A percentile compares a stretch with the other conserved stretches of the same genome.
Evolutionary conservation across 306 rosid genomes (phyloP).

Genomic region (Quillaja saponaria): DNA sequence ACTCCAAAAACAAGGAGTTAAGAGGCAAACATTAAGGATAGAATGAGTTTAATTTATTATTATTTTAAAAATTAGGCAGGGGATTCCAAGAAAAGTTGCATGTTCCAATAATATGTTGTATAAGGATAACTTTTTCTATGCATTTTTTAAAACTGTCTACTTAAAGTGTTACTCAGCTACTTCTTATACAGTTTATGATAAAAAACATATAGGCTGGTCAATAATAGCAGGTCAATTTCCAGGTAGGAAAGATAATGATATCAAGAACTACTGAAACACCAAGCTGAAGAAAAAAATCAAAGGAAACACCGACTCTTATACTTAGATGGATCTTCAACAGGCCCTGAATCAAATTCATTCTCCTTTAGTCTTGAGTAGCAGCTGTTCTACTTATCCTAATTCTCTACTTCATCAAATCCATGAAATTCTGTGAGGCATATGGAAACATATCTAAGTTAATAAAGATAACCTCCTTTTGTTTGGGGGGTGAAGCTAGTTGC

Average conservation of each 20-base stretch:
- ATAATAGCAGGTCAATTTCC: slow-evolving; percentile 83
- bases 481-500: slow-evolving; percentile 61
- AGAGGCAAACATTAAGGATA: background rate
- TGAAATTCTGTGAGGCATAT: slow-evolving; percentile 41
- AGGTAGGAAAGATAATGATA: slow-evolving; percentile 89
- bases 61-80: background rate
- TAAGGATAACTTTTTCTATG: slow-evolving; percentile 1
- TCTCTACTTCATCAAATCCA: slow-evolving; percentile 39
- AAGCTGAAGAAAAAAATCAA: slow-evolving; percentile 80
- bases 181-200: slow-evolving; percentile 11
- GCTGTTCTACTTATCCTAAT: slow-evolving; percentile 25
- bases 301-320: slow-evolving; percentile 30
- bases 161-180: slow-evolving; percentile 6
- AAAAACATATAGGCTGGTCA: slow-evolving; percentile 72
- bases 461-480: slow-evolving; percentile 38
- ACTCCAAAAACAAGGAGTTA: slow-evolving; percentile 11
- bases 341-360: slow-evolving; percentile 39
- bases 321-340: slow-evolving; percentile 33
- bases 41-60: background rate
- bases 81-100: background rate
- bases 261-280: slow-evolving; percentile 97
- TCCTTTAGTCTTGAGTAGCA: slow-evolving; percentile 45
- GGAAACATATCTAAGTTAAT: slow-evolving; percentile 25
- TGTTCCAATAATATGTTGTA: background rate
- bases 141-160: slow-evolving; percentile 30